Evolutionary conservation across 192 early-diverging fungal species (phyloP), one percentile per base, ranked within the genome.

Genomic region (Oehlia diaphana): DNA sequence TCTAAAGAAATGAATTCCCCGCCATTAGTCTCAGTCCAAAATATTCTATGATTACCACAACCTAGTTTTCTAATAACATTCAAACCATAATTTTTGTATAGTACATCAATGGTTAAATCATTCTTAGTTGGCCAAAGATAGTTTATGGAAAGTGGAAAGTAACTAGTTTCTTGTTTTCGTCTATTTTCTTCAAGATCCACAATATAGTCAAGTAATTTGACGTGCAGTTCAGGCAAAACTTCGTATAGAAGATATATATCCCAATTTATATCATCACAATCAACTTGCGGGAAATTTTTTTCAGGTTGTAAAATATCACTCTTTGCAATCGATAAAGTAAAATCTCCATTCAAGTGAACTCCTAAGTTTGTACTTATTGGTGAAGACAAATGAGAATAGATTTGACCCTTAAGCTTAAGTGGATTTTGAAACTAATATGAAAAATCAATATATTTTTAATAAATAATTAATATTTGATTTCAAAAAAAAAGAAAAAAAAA

Each of bases 301-400:
- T 42, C 31, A 1, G 71, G n/a, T 3, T 37, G 35, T 2, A 72
- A 14, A 21, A 84, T 39, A 5, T 19, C 53, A 42, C 79, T 79
- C 13, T 84, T 78, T 37, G 76, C 73, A 9, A 70, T 82, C 2
- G 80, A 77, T 49, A 85, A 12, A 5, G 73, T 81, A 70, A 85
- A 86, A 0, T 13, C 67, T 0, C 84, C 85, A 67, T 86, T 84
- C n/a, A 85, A 39, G 28, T 85, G 81, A 26, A 86, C 84, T 3
- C 65, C 68, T 13, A 85, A 16, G 7, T 33, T 61, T 1, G 84
- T 83, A 2, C 4, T 4, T 16, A 86, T 81, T 8, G 83, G 50
- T 0, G 82, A 74, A 7, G 85, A 83, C 1, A 86, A 66, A 47
- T 77, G 83, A 3, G 80, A 76, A 37, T 85, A 85, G 3, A 85